These are phyloP conservation scores for Escallonia rubra DNA, from an alignment of 129 eudicot species.

Conservation along the genomic window DNA sequence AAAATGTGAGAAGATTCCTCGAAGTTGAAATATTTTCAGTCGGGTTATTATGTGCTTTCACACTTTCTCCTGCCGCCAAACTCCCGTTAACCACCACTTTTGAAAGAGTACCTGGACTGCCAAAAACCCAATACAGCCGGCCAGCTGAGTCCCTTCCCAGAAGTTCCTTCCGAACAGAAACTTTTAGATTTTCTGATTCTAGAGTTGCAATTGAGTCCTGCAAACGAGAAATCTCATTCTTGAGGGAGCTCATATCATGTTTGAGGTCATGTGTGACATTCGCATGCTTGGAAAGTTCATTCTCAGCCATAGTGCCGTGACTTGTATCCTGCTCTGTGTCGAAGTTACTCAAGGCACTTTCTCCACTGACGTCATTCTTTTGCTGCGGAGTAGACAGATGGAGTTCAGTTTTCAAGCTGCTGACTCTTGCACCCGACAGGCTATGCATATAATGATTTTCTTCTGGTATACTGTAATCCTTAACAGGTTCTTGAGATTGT, in stretches of 20 bases:
- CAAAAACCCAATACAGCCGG: conserved; percentile 67
- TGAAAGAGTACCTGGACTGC: conserved; percentile 31
- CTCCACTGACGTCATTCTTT: conserved; percentile 22
- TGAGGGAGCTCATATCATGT: conserved; percentile 16
- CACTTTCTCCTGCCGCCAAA: conserved; percentile 15
- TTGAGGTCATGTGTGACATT: conserved; percentile 15
- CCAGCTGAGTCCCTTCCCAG: conserved; percentile 81
- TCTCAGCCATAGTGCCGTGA: not conserved
- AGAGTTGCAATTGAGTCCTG: conserved; percentile 47
- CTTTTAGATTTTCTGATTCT: conserved; percentile 53
- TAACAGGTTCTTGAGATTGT: conserved; percentile 7
- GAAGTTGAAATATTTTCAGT: not conserved
- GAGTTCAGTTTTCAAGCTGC: not conserved
- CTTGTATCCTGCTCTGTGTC: not conserved
- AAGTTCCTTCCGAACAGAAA: conserved; percentile 64
- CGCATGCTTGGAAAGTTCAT: conserved; percentile 8
- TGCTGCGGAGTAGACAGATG: not conserved
- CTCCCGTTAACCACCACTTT: conserved; percentile 37
- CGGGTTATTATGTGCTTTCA: conserved; percentile 5
- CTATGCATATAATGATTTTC: not conserved
- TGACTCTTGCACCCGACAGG: conserved; percentile 1
- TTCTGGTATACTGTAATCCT: conserved; percentile 4
- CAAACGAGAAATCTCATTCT: conserved; percentile 44
- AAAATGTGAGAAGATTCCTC: conserved; percentile 1
- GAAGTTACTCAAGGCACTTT: conserved; percentile 7